phyloP scores from a whole-genome alignment of 2,329 filamentous ascomycete genomes.

The Blastomyces emzantsi region DNA sequence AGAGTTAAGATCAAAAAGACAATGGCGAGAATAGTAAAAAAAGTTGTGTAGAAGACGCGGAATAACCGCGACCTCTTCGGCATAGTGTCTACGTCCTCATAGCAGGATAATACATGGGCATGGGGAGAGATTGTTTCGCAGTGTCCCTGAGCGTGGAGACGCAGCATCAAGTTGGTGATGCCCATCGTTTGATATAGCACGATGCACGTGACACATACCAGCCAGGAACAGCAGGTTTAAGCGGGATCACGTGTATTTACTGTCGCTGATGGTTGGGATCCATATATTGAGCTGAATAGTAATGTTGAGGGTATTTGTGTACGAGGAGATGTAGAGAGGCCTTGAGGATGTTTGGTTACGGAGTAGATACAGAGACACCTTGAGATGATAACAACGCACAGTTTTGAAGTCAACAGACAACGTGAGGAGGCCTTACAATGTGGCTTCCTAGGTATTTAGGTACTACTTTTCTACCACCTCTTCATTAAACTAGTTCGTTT shows the following conservation, averaged over 20 bases:
- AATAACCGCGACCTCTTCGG: constrained; percentile 43
- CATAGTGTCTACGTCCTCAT: constrained; percentile 2
- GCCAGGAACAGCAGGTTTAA: constrained; percentile 1
- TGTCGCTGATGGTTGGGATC: too few relatives aligned
- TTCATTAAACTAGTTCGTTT: background rate
- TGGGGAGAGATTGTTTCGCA: background rate
- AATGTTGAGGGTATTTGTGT: too few relatives aligned
- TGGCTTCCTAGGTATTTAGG: background rate
- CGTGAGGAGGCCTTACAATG: background rate
- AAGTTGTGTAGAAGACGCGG: constrained; percentile 69
- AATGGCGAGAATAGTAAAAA: constrained; percentile 68
- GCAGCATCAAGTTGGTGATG: constrained; percentile 1
- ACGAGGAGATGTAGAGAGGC: too few relatives aligned
- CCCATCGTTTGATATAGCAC: background rate
- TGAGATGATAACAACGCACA: background rate
- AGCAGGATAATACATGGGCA: background rate
- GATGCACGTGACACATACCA: background rate
- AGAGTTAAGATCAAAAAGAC: constrained; percentile 64
- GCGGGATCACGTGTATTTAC: background rate
- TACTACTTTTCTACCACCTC: background rate
- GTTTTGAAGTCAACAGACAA: background rate
- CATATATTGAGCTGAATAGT: too few relatives aligned
- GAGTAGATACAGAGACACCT: background rate
- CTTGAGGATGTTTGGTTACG: background rate
- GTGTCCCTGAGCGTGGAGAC: constrained; percentile 1